Evolutionary conservation across 306 rosid species (phyloP), one percentile per base, ranked within the genome.

Genomic region (Quercus dentata): DNA sequence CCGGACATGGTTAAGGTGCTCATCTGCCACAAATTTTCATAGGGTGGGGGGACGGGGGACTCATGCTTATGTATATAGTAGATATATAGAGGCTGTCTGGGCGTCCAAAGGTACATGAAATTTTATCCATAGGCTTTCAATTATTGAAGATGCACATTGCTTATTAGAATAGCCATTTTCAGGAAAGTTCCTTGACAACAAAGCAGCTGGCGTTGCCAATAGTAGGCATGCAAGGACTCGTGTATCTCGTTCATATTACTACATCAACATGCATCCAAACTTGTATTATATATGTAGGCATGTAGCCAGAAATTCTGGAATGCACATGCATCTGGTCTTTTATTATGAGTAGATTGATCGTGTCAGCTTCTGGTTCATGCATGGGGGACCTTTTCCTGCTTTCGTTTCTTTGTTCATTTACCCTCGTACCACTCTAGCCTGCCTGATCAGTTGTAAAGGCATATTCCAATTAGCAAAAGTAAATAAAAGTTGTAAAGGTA

Each of bases 261-360:
- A 10, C 2, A 6, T 35, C 9, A 6, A 35, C n/a, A 52, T 38
- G 74, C 71, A 17, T 49, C 28, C 59, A 70, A 38, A 23, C 1
- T 31, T 31, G 77, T 68, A 35, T 57, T 9, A 25, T 49, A 49
- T 12, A 49, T 27, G 27, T 25, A 25, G 27, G 27, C 27, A 27
- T 49, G 17, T 49, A 49, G 17, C 71, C 79, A 27, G 64, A 54
- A 70, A 79, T 74, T 10, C 54, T 55, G 58, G 76, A 51, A 35
- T 68, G 65, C 68, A 21, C 74, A 69, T 58, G 73, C 52, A 67
- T 62, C 80, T 54, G 51, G 78, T 74, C 27, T n/a, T 21, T 30
- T 54, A 62, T 78, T 61, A 59, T 68, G 20, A 18, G 65, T 79
- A 75, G 65, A 65, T 38, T 76, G 21, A 11, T 57, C 52, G 4